Base-by-base conservation (phyloP, 495 filamentous ascomycete species). In the Daldinia loculata region DNA sequence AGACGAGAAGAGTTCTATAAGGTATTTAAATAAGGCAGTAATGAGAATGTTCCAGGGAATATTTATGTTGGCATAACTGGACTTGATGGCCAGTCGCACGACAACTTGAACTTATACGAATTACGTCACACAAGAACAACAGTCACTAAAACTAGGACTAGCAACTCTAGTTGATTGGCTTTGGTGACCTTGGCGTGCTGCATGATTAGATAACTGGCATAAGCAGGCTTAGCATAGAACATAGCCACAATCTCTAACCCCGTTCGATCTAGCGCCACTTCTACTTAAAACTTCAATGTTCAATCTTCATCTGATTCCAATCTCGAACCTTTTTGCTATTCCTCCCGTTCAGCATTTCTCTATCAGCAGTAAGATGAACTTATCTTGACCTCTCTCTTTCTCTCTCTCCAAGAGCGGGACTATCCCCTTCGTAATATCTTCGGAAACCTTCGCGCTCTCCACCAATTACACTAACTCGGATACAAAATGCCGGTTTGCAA, bases 101-200 rank as follows among this genome's bases (percentile, higher is more conserved):
- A 29, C 34, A 19, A 14, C 52, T 38, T 27, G 7, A 24, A 53
- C 22, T 50, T 50, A 27, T 1, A 56, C 56, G 12, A 15, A 67
- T 67, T 67, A 67, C 64, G 64, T 67, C 64, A 67, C 34, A 55
- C 3, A 26, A 55, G 36, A 55, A 60, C 56, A 55, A 60, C 53
- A 14, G 24, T 11, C 27, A 58, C 57, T 39, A 17, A 56, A 67
- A 62, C 57, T 38, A 36, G 50, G 56, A 55, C 41, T 9, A 32
- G 32, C 24, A 36, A 56, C 15, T 12, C 19, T 32, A 12, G 1
- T 45, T 34, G 26, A 55, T 50, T 67, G 58, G 57, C 58, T 57
- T 56, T 50, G 58, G 38, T 0, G 26, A 53, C 24, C 19, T 52
- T 19, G 19, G 50, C 24, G 26, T 11, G 50, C 19, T 48, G 43